A percentile compares a stretch with the other conserved stretches of the same genome.
Conservation (phyloP, 495 filamentous ascomycete species). For the Massariosphaeria phaeospora region DNA sequence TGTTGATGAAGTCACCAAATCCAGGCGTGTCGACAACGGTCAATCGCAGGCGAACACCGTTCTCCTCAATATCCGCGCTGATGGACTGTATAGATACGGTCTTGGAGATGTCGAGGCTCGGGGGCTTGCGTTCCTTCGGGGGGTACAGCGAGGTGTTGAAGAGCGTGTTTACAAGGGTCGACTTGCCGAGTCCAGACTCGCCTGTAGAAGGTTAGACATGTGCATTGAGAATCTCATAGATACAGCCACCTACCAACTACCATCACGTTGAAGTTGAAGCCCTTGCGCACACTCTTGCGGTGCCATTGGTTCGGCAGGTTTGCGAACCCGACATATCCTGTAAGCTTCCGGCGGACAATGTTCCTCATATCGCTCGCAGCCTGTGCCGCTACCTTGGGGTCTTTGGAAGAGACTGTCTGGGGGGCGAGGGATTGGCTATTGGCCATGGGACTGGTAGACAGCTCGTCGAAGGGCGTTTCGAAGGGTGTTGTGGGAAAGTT, state of each 20-base stretch:
- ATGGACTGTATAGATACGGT: conserved; percentile 98
- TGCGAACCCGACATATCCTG: conserved; percentile 96
- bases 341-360: conserved; percentile 96
- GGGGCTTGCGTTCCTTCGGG: conserved; percentile 93
- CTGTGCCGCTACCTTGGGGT: conserved; percentile 74
- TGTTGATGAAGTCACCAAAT: conserved; percentile 99
- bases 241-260: conserved; percentile 76
- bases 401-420: conserved; percentile 71
- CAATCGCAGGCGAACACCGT: conserved; percentile 91
- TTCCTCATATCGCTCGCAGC: conserved; percentile 86
- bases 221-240: too few species aligned
- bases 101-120: conserved; percentile 96
- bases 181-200: conserved; percentile 99
- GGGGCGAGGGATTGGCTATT: conserved; percentile 47
- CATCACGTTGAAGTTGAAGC: conserved; percentile 99
- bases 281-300: conserved; percentile 99
- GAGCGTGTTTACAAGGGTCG: conserved; percentile 95
- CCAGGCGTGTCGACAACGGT: conserved; percentile 97
- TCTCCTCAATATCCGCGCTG: conserved; percentile 98
- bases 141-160: conserved; percentile 99
- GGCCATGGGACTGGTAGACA: conserved; percentile 58
- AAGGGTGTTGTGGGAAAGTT: conserved; percentile 41
- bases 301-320: conserved; percentile 99
- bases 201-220: conserved; percentile 48
- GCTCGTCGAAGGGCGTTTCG: conserved; percentile 54